Evolutionary conservation across 805 yeast species (phyloP), one percentile per base, ranked within the genome.

Genomic region (Candida qinlingensis): DNA sequence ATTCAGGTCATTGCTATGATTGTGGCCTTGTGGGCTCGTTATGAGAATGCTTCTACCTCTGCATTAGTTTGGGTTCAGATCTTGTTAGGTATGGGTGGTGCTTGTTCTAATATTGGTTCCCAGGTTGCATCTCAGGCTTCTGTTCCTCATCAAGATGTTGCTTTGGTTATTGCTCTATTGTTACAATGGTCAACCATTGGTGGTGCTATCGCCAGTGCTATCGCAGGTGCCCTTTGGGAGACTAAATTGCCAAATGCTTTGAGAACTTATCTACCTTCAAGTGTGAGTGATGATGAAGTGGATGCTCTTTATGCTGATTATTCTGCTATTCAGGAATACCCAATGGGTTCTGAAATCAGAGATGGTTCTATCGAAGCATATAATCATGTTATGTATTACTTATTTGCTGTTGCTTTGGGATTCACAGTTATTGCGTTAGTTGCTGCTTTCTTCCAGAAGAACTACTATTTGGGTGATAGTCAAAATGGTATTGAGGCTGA

Each of bases 71-170:
- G 63, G 60, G 53, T 61, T 42, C 71, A 67, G 51, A 58, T 71
- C 36, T 55, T 71, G 45, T 58, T 65, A 37, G 70, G 74, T 52
- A 61, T 70, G 39, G 76, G 71, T 34, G 76, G 72, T 53, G 70
- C 74, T 37, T 64, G 64, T 44, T 57, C 66, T 19, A 68, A 62
- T 41, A 58, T 70, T 48, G 71, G 70, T 39, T 58, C 72, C 6
- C 62, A 60, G 44, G 64, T 70, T 25, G 67, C 73, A 6, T 63
- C 68, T 1, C 72, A 69, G 54, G 74, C 73, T 4, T 66, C 73
- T 19, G 74, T 72, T 31, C 71, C 71, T 40, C 70, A 66, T 52
- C 70, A 70, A 44, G 74, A 70, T 57, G 61, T 70, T 47, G 70
- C 76, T n/a, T 55, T 67, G 51, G 66, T 67, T 47, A 67, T 73